Evolutionary conservation across 345 rosid genomes (phyloP).

Genomic region (Populus nigra): DNA sequence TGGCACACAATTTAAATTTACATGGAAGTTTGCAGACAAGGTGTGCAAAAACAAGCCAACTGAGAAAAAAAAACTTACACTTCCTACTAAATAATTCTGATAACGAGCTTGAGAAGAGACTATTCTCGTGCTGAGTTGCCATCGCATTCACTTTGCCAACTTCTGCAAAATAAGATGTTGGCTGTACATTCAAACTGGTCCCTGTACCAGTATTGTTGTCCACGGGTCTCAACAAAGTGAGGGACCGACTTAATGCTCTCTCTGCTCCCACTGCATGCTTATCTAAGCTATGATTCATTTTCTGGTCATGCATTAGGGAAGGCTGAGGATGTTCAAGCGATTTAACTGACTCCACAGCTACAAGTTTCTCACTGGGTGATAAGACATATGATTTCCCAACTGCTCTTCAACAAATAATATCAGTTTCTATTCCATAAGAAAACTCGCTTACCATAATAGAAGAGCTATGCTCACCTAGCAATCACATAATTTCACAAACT

Average conservation of each 20-base stretch:
- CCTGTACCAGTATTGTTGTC: slow-evolving; percentile 41
- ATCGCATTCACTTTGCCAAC: slow-evolving; percentile 34
- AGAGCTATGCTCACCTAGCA: background rate
- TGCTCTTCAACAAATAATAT: slow-evolving; percentile 26
- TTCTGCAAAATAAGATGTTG: slow-evolving; percentile 30
- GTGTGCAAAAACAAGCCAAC: background rate
- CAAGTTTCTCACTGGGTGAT: slow-evolving; percentile 24
- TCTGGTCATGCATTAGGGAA: slow-evolving; percentile 28
- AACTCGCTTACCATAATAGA: slow-evolving; percentile 3
- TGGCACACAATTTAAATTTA: background rate
- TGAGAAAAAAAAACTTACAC: slow-evolving; percentile 43
- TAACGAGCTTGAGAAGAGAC: slow-evolving; percentile 89
- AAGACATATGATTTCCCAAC: slow-evolving; percentile 25
- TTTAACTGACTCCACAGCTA: slow-evolving; percentile 25
- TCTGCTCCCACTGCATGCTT: slow-evolving; percentile 35
- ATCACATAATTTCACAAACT: background rate
- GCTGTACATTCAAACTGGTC: slow-evolving; percentile 39
- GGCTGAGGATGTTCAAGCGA: slow-evolving; percentile 27
- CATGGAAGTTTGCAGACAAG: background rate
- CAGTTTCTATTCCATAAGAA: slow-evolving; percentile 18
- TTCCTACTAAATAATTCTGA: slow-evolving; percentile 72
- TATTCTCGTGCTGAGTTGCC: slow-evolving; percentile 65
- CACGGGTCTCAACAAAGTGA: slow-evolving; percentile 38
- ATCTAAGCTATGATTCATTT: slow-evolving; percentile 28
- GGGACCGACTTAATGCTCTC: slow-evolving; percentile 25